These are phyloP conservation scores for Termitomyces bulborhizus DNA, from an alignment of 768 basidiomycete species.

Conservation along the genomic window DNA sequence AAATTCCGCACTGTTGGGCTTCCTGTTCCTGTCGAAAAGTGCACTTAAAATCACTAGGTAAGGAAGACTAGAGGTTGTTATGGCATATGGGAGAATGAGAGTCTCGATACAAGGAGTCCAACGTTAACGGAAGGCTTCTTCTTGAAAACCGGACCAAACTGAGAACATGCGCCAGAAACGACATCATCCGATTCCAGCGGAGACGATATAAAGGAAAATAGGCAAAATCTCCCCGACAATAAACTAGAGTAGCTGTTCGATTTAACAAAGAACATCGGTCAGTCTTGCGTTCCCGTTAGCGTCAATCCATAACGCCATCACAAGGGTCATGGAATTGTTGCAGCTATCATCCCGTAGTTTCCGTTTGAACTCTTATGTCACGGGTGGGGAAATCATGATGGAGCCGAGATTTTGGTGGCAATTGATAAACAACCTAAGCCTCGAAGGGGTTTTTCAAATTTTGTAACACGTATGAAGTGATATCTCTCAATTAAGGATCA, in stretches of 20 bases:
- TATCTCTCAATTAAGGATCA: too few species aligned
- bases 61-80: not conserved
- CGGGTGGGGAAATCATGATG: too few species aligned
- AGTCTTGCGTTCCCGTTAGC: not conserved
- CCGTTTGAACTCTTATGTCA: too few species aligned
- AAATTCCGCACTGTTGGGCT: not conserved
- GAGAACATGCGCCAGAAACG: constrained; percentile 4
- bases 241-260: not conserved
- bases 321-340: too few species aligned
- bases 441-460: not conserved
- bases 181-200: constrained; percentile 5
- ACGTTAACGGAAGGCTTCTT: constrained; percentile 4
- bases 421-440: not conserved
- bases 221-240: too few species aligned
- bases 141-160: constrained; percentile 8
- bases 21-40: not conserved
- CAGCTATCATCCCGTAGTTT: too few species aligned
- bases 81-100: constrained; percentile 5
- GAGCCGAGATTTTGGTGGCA: not conserved
- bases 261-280: not conserved
- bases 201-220: not conserved
- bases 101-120: constrained; percentile 1
- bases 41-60: not conserved
- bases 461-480: not conserved
- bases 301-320: not conserved